phyloP scores from a whole-genome alignment of 1,284 basidiomycete species.

The Sporisorium scitamineum region DNA sequence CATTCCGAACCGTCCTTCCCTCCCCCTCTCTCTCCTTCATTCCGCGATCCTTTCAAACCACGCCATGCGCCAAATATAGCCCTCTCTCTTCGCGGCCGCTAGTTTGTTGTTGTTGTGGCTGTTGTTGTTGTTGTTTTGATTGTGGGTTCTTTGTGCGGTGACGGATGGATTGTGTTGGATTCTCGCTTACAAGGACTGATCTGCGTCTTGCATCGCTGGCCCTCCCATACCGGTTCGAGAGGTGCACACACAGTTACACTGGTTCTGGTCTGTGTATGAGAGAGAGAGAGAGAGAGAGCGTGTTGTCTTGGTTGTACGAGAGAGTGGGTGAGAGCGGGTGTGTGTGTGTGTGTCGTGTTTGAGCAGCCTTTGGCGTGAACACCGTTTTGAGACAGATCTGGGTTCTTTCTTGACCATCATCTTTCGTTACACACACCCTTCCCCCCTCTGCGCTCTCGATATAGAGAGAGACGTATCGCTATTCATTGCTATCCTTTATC shows the following conservation, averaged over 20 bases:
- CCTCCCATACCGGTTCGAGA: too few relatives aligned
- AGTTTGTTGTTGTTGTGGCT: background rate
- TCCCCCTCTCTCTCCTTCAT: background rate
- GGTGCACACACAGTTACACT: too few relatives aligned
- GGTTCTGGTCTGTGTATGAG: too few relatives aligned
- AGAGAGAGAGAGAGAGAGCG: too few relatives aligned
- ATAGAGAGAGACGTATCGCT: background rate
- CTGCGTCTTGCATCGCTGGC: constrained; percentile 3
- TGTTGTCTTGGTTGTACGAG: too few relatives aligned
- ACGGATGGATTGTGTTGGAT: constrained; percentile 1
- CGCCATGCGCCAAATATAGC: too few relatives aligned
- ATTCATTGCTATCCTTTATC: background rate
- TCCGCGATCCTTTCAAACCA: background rate
- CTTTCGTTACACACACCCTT: background rate
- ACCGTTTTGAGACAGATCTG: background rate
- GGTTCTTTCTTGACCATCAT: constrained; percentile 22
- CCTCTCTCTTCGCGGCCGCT: too few relatives aligned
- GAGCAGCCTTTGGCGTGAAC: background rate
- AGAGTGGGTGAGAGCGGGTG: background rate
- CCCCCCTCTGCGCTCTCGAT: background rate
- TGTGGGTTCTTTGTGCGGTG: too few relatives aligned
- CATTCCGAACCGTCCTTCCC: background rate
- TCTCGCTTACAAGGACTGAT: background rate
- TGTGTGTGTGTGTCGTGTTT: background rate
- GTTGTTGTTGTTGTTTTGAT: background rate